phyloP scores from a whole-genome alignment of 2,329 filamentous ascomycete species.

The Helicocarpus griseus region DNA sequence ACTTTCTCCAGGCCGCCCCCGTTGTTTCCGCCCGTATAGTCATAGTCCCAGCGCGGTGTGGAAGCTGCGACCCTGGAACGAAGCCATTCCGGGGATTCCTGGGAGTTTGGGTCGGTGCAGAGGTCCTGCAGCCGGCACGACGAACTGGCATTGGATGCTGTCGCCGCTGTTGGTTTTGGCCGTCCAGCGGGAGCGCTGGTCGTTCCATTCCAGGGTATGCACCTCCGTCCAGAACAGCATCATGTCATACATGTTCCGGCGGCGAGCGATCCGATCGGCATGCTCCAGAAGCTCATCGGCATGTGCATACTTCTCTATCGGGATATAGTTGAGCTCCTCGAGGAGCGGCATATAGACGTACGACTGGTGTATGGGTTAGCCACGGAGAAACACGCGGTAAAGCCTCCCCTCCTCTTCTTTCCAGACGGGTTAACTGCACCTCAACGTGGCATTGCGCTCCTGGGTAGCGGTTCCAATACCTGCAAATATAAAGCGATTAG shows the following conservation, averaged over 20 bases:
- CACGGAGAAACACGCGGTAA: no score
- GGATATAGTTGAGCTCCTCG: slow-evolving; percentile 52
- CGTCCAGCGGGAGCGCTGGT: slow-evolving; percentile 23
- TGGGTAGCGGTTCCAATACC: slow-evolving; percentile 42
- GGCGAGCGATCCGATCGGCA: slow-evolving; percentile 35
- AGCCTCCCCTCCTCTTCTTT: no score
- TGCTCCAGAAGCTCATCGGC: slow-evolving; percentile 40
- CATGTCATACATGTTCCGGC: slow-evolving; percentile 33
- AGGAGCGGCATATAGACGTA: slow-evolving; percentile 53
- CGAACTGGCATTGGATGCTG: slow-evolving; percentile 28
- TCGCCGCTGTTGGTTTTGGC: slow-evolving; percentile 16
- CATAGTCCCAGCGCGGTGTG: slow-evolving; percentile 39
- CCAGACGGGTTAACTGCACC: no score
- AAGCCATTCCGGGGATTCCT: slow-evolving; percentile 30
- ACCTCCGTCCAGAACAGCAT: slow-evolving; percentile 42
- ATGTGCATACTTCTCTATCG: slow-evolving; percentile 39
- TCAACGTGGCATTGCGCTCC: slow-evolving; percentile 49
- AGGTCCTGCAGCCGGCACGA: slow-evolving; percentile 33
- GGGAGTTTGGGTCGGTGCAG: slow-evolving; percentile 37
- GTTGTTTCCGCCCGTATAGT: slow-evolving; percentile 29
- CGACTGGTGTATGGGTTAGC: no score
- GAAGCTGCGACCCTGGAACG: slow-evolving; percentile 33
- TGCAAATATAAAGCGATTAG: no score
- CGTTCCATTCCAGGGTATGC: slow-evolving; percentile 40
- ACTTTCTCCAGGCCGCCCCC: slow-evolving; percentile 33